Evolutionary conservation across 2,329 filamentous ascomycete species (phyloP), one percentile per base, ranked within the genome.

Genomic region (Fusarium sp.): DNA sequence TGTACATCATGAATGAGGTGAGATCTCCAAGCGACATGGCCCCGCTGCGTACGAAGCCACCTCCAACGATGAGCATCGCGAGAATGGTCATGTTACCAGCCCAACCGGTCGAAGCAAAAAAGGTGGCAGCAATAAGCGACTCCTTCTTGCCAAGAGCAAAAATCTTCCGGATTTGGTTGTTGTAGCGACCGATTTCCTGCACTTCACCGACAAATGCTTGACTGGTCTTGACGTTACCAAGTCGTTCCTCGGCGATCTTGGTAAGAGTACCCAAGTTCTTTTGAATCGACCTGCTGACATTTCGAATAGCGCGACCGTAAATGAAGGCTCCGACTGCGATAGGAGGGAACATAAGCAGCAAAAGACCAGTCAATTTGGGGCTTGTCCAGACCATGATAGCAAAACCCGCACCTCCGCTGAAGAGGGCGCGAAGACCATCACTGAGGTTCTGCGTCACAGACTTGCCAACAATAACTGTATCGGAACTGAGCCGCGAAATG

Each of bases 1-100:
- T 97, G 82, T 98, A 99, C 95, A 99, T 98, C 85, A 99, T 89
- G 83, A 99, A 99, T 0, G 95, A 97, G 3, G 96, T 97, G 47
- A 99, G 84, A 74, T 99, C 95, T 76, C 96, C 96, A 53, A 98
- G 91, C 13, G 90, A 94, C 85, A 99, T 96, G 45, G 91, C 87
- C 4, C 96, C 96, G 16, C 89, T 90, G 76, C 95, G 92, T 36
- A 99, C 96, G 84, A 98, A 94, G 68, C 92, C 92, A 62, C 96
- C 95, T 72, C 97, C 96, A 36, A 95, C 93, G 78, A 97, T 93
- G 2, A 99, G 88, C 79, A 99, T 90, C 18, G 93, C 93, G 61
- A 99, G 85, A 72, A 99, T 95, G 2, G 96, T 98, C 91, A 98
- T 93, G 79, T 99, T 99, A 31, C 96, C 96, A 83, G 95, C 92